Evolutionary conservation across 108 stramenopile species (phyloP).

Genomic region (Skeletonema grethae): DNA sequence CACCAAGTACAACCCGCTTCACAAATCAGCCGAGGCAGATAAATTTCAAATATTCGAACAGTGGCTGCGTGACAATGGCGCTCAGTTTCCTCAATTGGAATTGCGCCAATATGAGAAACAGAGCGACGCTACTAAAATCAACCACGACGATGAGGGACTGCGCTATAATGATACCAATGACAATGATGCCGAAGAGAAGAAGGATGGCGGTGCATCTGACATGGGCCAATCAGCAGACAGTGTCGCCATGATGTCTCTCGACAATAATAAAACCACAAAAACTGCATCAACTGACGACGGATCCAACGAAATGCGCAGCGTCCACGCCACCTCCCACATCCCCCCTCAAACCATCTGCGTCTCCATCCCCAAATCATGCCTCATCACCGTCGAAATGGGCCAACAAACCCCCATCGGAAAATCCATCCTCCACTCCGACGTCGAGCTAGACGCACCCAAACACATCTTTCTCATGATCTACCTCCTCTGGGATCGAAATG

Average conservation of each 20-base stretch:
- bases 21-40: conserved; percentile 32
- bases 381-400: conserved; percentile 99
- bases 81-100: conserved; percentile 74
- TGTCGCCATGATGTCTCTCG: conserved; percentile 17
- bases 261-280: conserved; percentile 10
- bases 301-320: conserved; percentile 92
- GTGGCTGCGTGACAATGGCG: conserved; percentile 84
- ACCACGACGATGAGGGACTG: background rate
- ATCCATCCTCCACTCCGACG: conserved; percentile 63
- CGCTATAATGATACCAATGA: conserved; percentile 2
- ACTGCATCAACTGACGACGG: conserved; percentile 49
- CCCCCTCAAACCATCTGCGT: conserved; percentile 87
- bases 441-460: conserved; percentile 98
- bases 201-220: conserved; percentile 38
- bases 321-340: conserved; percentile 88
- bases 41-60: conserved; percentile 82
- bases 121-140: background rate
- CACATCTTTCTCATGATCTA: conserved; percentile 98
- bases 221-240: conserved; percentile 19
- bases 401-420: conserved; percentile 91
- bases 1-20: conserved; percentile 5
- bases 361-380: conserved; percentile 85
- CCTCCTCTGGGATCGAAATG: conserved; percentile 90
- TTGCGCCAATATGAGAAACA: conserved; percentile 60
- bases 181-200: conserved; percentile 65